These are phyloP conservation scores for Lindgomyces ingoldianus DNA, from an alignment of 495 filamentous ascomycete species.

Conservation along the genomic window DNA sequence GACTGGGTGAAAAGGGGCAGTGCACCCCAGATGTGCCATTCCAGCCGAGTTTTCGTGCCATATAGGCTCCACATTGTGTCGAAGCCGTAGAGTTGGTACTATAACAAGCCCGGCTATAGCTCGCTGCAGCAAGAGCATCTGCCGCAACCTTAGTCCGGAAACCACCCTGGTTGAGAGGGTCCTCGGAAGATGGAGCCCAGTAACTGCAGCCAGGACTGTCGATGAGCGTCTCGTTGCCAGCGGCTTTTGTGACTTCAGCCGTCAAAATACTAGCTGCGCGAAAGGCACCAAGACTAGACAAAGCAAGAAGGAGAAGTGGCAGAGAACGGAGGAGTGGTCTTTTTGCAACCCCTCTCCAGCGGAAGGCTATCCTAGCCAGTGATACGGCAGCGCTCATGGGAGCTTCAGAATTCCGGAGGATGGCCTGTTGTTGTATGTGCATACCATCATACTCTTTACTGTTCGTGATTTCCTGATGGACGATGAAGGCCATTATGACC, in stretches of 20 bases:
- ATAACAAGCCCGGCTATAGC: slow-evolving; percentile 7
- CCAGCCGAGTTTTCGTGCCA: neutral
- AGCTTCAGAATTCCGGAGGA: slow-evolving; percentile 8
- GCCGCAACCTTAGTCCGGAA: neutral
- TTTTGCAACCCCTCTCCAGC: neutral
- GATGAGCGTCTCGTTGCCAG: slow-evolving; percentile 9
- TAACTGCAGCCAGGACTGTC: slow-evolving; percentile 1
- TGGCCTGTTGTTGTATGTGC: slow-evolving; percentile 10
- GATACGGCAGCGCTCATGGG: slow-evolving; percentile 4
- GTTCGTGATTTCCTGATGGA: slow-evolving; percentile 9
- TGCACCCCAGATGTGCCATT: neutral
- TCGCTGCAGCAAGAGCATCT: slow-evolving; percentile 4
- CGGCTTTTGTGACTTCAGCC: slow-evolving; percentile 2
- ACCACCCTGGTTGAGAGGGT: neutral
- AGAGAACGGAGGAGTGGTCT: neutral
- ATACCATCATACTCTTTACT: slow-evolving; percentile 8
- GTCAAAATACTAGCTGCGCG: slow-evolving; percentile 6
- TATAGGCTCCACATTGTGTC: neutral
- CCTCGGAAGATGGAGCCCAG: neutral
- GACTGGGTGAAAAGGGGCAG: neutral
- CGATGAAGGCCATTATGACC: slow-evolving; percentile 1
- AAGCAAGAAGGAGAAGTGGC: neutral
- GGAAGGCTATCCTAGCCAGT: neutral
- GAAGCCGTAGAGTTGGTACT: neutral
- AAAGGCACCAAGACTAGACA: slow-evolving; percentile 6